Base-by-base conservation (phyloP, 202 grass and related monocot species). In the Dendrocalamus latiflorus region DNA sequence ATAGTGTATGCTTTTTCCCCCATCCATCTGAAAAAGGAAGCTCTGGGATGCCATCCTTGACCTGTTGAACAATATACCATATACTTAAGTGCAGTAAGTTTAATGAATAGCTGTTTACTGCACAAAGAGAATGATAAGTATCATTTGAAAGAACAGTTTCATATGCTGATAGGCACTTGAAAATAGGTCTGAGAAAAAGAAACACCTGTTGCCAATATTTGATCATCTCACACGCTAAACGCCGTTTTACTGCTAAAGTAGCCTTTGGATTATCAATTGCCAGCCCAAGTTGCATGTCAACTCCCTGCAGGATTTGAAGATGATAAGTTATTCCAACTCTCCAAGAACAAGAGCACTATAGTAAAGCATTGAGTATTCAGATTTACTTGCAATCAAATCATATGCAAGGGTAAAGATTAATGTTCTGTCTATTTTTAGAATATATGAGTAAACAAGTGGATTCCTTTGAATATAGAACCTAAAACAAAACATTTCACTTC, bases 261-360 rank as follows among this genome's bases (percentile, higher is more conserved):
- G 93, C 93, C 78, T 93, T 97, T 69, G 91, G 84, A 74, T 89
- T 97, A 63, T 97, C 93, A 70, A 93, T 97, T 86, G 93, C 93
- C 78, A 97, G 76, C 26, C 91, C 93, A 81, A 93, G 93, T 83
- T 93, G 91, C 68, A 97, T 86, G 81, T 97, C 93, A 78, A 93
- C 93, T 26, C 86, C 89, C 93, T 97, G 70, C 7, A 68, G 59
- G 15, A 80, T 75, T 58, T 81, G 8, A 68, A 88, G 38, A 74
- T 51, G 41, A 42, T 65, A 42, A 73, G 50, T 88, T 39, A 58
- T 39, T 78, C 72, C 38, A 79, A 16, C 26, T 56, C 43, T 44
- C 39, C 74, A 77, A 64, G 57, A 77, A 64, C 39, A 45, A 28
- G 38, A 75, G 49, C 34, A 74, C 50, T 39, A 11, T 56, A 74